Base-by-base conservation (phyloP, 2,329 filamentous ascomycete genomes). In the Aspergillus ustus region DNA sequence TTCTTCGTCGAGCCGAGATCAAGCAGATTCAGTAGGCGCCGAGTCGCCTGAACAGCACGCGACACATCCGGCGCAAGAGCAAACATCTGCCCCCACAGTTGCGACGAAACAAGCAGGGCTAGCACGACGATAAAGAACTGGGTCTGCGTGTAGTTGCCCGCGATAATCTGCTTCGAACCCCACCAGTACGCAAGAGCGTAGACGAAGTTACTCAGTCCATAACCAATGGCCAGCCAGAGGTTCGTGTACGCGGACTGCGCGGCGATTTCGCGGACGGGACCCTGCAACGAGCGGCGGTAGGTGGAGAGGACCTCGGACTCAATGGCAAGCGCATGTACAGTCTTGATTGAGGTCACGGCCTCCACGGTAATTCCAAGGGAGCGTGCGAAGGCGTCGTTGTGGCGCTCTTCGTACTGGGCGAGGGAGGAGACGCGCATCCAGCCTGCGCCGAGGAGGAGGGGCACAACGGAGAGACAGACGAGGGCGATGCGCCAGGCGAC, bases 151-250 rank as follows among this genome's bases (percentile, higher is more conserved):
- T 89, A 89, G 56, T 86, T 76, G 2, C 89, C 89, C 43, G 83
- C 81, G 50, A 87, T 84, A 63, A 93, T 90, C 66, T 87, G 85
- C 66, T 84, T 87, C 0, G 89, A 84, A 1, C 90, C 90, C 89
- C 90, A 93, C 89, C 90, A 93, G 76, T 92, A 93, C 0, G 89
- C 88, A 59, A 93, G 85, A 0, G 89, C 88, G 70, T 92, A 91
- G 34, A 92, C 85, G 56, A 91, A 81, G 69, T 89, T 89, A 43
- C 87, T 84, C 25, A 78, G 65, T 19, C 73, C 73, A 58, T 77
- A 80, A 0, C 78, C 74, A 44, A 79, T 66, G 1, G 80, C 80
- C 50, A 81, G 70, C 73, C 78, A 81, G 44, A 80, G 67, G 65
- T 78, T 81, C 1, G 77, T 76, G 31, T 78, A 78, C 17, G 82